phyloP scores from a whole-genome alignment of 305 asterid species.

The Caryopteris hybrid region DNA sequence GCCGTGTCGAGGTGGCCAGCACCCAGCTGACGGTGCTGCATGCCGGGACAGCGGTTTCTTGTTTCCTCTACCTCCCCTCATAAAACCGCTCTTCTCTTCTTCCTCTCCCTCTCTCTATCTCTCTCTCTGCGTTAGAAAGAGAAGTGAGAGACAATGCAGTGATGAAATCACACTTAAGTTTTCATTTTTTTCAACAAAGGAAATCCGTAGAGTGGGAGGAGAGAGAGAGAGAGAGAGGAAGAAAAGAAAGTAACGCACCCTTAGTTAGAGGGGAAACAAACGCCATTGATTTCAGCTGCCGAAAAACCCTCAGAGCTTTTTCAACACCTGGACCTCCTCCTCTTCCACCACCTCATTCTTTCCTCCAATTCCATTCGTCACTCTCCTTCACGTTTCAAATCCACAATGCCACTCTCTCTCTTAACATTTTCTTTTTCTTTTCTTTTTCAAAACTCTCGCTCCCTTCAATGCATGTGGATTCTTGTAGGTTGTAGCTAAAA shows the following conservation, averaged over 20 bases:
- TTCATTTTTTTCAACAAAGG: no score
- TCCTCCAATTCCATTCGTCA: constrained; percentile 25
- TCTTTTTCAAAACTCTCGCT: background rate
- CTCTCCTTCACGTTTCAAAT: background rate
- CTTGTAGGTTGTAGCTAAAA: background rate
- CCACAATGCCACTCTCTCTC: background rate
- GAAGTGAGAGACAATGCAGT: background rate
- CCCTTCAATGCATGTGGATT: constrained; percentile 25
- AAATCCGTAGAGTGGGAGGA: background rate
- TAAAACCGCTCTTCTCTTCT: background rate
- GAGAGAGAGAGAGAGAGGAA: background rate
- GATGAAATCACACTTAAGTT: no score
- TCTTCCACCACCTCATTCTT: constrained; percentile 40
- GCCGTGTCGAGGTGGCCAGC: constrained; percentile 30
- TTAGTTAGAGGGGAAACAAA: background rate
- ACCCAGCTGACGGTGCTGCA: constrained; percentile 35
- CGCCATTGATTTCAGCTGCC: constrained; percentile 44
- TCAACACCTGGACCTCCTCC: constrained; percentile 65
- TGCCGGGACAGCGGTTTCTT: constrained; percentile 27
- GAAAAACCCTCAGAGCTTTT: constrained; percentile 44
- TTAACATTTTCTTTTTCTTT: background rate
- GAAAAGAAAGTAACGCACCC: background rate
- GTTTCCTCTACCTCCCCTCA: constrained; percentile 17
- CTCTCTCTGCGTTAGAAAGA: background rate
- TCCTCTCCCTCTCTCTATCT: background rate